Evolutionary conservation across 768 basidiomycete genomes (phyloP).

Genomic region (Leccinellum albellum): DNA sequence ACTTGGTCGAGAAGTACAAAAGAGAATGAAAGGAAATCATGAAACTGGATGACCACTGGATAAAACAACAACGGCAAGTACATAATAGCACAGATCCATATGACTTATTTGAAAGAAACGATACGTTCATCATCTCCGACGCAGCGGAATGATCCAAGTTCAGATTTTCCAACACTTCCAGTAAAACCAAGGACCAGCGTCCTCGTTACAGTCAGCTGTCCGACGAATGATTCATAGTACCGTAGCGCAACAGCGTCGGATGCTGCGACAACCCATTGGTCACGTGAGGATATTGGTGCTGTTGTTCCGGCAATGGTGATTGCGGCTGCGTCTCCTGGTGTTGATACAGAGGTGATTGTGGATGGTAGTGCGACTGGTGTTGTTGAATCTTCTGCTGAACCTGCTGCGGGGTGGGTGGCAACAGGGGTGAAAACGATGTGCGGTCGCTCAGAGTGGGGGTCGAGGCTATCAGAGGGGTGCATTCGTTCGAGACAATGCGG

Average conservation of each 20-base stretch:
- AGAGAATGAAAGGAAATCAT: neutral
- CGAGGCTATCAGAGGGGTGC: slow-evolving; percentile 33
- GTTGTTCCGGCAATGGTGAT: neutral
- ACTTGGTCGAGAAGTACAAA: neutral
- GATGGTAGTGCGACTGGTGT: slow-evolving; percentile 12
- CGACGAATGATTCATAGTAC: slow-evolving; percentile 7
- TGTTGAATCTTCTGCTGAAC: slow-evolving; percentile 18
- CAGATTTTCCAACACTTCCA: neutral
- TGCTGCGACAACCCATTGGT: slow-evolving; percentile 3
- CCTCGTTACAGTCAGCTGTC: slow-evolving; percentile 9
- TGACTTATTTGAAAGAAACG: neutral
- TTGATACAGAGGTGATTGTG: neutral
- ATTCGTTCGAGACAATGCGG: slow-evolving; percentile 29
- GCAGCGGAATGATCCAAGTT: neutral
- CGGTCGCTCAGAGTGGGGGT: slow-evolving; percentile 8
- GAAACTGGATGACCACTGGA: no score
- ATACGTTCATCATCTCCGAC: neutral
- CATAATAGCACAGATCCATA: neutral
- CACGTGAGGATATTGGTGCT: neutral
- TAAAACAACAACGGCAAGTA: neutral
- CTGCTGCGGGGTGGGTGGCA: slow-evolving; percentile 17
- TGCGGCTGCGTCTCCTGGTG: neutral
- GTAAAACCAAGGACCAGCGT: neutral
- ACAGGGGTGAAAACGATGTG: slow-evolving; percentile 1
- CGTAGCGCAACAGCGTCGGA: slow-evolving; percentile 16